Conservation (phyloP, 495 filamentous ascomycete species). For the Coniosporium apollinis region DNA sequence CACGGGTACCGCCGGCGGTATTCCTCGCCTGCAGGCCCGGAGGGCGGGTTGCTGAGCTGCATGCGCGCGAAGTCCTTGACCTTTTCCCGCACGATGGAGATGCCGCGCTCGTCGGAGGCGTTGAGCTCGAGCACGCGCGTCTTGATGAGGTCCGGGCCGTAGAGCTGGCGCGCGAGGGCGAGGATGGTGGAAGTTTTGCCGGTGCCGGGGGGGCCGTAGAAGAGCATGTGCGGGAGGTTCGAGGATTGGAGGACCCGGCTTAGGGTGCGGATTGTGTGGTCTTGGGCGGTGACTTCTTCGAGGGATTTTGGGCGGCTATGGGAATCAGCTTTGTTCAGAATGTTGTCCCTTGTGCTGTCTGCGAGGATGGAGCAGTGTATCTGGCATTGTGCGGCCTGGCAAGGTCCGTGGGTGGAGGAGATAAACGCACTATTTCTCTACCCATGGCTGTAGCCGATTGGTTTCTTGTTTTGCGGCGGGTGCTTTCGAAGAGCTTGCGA, state of each 20-base stretch:
- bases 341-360: too few relatives aligned
- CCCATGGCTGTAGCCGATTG: constrained; percentile 72
- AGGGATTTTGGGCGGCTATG: constrained; percentile 79
- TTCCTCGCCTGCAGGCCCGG: constrained; percentile 30
- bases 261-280: constrained; percentile 87
- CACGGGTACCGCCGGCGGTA: constrained; percentile 73
- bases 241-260: constrained; percentile 84
- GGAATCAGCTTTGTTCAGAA: constrained; percentile 1
- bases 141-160: constrained; percentile 86
- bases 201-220: constrained; percentile 94
- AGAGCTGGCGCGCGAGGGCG: constrained; percentile 89
- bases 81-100: constrained; percentile 92
- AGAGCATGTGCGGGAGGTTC: constrained; percentile 98
- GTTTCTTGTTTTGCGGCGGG: constrained; percentile 46
- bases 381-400: too few relatives aligned
- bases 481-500: constrained; percentile 35
- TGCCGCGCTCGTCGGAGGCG: constrained; percentile 95
- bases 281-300: constrained; percentile 91
- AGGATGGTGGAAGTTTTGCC: constrained; percentile 99
- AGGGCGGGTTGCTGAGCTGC: constrained; percentile 69
- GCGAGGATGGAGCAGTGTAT: too few relatives aligned
- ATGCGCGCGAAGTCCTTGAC: constrained; percentile 96
- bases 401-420: background rate
- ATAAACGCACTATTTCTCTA: constrained; percentile 87
- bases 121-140: constrained; percentile 94